Conservation (phyloP, 2,329 filamentous ascomycete genomes). For the Sporothrix mexicana region DNA sequence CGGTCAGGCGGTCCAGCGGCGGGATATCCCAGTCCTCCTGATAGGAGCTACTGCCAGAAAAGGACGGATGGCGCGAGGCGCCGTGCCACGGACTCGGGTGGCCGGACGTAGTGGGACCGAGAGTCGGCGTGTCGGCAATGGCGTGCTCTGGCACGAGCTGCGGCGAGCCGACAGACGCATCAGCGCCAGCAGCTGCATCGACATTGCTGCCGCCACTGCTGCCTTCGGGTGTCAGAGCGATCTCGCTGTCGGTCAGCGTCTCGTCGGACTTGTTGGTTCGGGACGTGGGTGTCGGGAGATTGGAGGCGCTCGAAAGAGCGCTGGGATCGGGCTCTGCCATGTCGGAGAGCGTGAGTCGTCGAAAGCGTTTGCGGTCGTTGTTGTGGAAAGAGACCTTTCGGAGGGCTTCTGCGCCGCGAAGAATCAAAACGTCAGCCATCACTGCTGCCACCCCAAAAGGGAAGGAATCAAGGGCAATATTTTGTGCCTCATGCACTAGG, state of each 20-base stretch:
- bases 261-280: constrained; percentile 45
- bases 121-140: constrained; percentile 56
- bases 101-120: constrained; percentile 49
- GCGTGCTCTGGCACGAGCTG: constrained; percentile 53
- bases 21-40: constrained; percentile 91
- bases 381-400: constrained; percentile 50
- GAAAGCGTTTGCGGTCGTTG: constrained; percentile 46
- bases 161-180: constrained; percentile 47
- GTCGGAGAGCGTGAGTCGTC: constrained; percentile 48
- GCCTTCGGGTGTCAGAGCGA: constrained; percentile 51
- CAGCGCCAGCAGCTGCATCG: neutral
- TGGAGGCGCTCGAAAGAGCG: neutral
- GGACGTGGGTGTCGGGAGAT: neutral
- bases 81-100: constrained; percentile 31
- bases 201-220: constrained; percentile 40
- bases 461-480: neutral
- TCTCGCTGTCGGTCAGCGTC: constrained; percentile 52
- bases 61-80: constrained; percentile 77
- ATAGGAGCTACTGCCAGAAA: constrained; percentile 83
- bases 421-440: constrained; percentile 53
- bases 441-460: neutral
- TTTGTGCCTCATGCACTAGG: neutral
- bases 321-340: constrained; percentile 51
- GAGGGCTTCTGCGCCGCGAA: constrained; percentile 50
- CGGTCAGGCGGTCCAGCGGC: constrained; percentile 84